These are phyloP conservation scores for Tolypocladium guangdongense DNA, from an alignment of 2,329 filamentous ascomycete species.

Conservation along the genomic window DNA sequence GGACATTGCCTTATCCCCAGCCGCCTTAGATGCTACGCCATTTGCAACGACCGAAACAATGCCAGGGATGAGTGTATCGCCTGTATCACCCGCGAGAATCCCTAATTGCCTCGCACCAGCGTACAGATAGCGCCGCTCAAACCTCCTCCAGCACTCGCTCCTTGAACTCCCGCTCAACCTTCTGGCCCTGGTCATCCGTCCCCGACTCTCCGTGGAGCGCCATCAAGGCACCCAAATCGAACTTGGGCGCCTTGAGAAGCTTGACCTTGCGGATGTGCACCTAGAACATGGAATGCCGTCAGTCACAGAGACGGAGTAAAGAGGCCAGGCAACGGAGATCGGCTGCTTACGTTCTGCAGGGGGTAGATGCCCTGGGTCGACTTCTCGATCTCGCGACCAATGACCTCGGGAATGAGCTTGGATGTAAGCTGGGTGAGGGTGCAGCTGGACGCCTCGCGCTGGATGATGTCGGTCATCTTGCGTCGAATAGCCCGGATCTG, in stretches of 20 bases:
- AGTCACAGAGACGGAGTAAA: not conserved
- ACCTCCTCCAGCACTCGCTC: conserved; percentile 90
- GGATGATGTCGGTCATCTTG: conserved; percentile 99
- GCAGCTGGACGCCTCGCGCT: conserved; percentile 88
- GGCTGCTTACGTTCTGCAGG: conserved; percentile 78
- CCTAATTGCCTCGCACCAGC: conserved; percentile 18
- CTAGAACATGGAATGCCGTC: conserved; percentile 35
- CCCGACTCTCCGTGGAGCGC: conserved; percentile 95
- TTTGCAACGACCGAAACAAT: conserved; percentile 32
- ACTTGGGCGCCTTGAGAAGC: conserved; percentile 97
- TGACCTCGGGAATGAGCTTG: conserved; percentile 99
- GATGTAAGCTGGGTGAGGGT: conserved; percentile 92
- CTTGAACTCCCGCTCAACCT: conserved; percentile 99
- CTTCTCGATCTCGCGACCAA: conserved; percentile 99
- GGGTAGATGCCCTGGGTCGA: conserved; percentile 98
- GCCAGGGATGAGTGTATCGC: conserved; percentile 24
- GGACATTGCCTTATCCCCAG: conserved; percentile 29
- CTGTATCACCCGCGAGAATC: conserved; percentile 20
- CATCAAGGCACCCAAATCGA: conserved; percentile 93
- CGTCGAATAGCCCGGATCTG: conserved; percentile 97
- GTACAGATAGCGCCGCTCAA: conserved; percentile 45
- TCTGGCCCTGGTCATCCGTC: conserved; percentile 93
- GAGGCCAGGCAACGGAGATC: not conserved
- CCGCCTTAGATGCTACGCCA: conserved; percentile 33
- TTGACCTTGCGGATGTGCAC: conserved; percentile 99